Base-by-base conservation (phyloP, 495 filamentous ascomycete genomes). In the Hyaloscypha hepaticicola region DNA sequence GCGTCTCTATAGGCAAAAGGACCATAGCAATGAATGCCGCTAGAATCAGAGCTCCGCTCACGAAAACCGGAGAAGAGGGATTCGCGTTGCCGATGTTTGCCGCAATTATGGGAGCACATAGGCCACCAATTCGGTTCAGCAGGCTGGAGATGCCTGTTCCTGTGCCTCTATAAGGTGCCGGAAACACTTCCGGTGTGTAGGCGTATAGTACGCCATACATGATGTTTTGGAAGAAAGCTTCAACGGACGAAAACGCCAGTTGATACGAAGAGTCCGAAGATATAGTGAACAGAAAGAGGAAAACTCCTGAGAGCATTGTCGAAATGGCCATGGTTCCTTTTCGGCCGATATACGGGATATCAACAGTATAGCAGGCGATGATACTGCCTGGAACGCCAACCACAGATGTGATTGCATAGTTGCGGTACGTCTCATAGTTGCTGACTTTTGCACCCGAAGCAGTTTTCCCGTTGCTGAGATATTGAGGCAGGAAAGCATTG, bases 201-300 rank as follows among this genome's bases (percentile, higher is more conserved):
- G 88, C 86, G 68, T 94, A 96, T 4, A 96, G 78, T 24, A 93
- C 90, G 38, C 38, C 90, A 70, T 93, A 94, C 87, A 94, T 91
- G 67, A 92, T 85, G 63, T 90, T 92, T 66, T 84, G 85, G 67
- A 85, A 82, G 77, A 95, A 89, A 25, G 85, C 88, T 72, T 88
- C 90, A 14, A 89, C 84, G 67, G 88, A 92, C 60, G 88, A 89
- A 80, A 90, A 95, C 64, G 82, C 85, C 0, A 96, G 79, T 51
- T 91, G 80, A 0, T 80, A 75, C 58, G 80, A 74, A 0, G 83
- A 85, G 0, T 60, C 34, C 16, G 59, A 50, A 19, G 63, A 60
- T 3, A 66, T 57, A 24, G 80, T 82, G 62, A 83, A 83, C 33
- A 81, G 60, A 55, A 90, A 90, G 9, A 94, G 82, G 73, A 93